Evolutionary conservation across 352 stramenopile species (phyloP).

Genomic region (Phytophthora melonis): DNA sequence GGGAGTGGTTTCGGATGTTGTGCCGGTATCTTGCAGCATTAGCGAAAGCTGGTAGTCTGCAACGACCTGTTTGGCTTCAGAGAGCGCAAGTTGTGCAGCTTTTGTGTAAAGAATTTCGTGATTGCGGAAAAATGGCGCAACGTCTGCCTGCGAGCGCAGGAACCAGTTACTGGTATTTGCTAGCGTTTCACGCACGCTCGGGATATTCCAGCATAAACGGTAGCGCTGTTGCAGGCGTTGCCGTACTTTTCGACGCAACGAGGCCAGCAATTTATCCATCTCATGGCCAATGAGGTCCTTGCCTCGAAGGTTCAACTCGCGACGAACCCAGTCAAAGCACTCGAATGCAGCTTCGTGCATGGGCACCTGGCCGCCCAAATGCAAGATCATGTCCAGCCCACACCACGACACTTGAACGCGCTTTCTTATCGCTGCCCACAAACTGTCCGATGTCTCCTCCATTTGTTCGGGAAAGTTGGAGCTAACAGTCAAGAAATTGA

Average conservation of each 20-base stretch:
- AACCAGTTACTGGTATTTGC: constrained; percentile 78
- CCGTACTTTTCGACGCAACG: constrained; percentile 48
- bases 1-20: not conserved
- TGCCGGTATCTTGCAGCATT: constrained; percentile 30
- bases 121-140: constrained; percentile 71
- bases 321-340: constrained; percentile 64
- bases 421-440: constrained; percentile 64
- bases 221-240: constrained; percentile 83
- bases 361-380: constrained; percentile 78
- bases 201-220: constrained; percentile 68
- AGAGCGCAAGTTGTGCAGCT: constrained; percentile 51
- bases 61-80: constrained; percentile 60
- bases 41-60: constrained; percentile 66
- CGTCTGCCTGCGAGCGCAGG: constrained; percentile 58
- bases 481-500: constrained; percentile 74
- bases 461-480: constrained; percentile 76
- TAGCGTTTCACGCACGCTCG: constrained; percentile 67
- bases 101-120: constrained; percentile 35
- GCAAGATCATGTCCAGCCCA: constrained; percentile 73
- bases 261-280: constrained; percentile 3
- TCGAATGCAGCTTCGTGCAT: constrained; percentile 75
- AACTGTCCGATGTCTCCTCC: constrained; percentile 59
- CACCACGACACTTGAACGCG: constrained; percentile 68
- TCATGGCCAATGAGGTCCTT: constrained; percentile 7
- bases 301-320: constrained; percentile 34